Evolutionary conservation across 1,139 yeast species (phyloP), one percentile per base, ranked within the genome.

Genomic region (Blastobotrys petasosporus): DNA sequence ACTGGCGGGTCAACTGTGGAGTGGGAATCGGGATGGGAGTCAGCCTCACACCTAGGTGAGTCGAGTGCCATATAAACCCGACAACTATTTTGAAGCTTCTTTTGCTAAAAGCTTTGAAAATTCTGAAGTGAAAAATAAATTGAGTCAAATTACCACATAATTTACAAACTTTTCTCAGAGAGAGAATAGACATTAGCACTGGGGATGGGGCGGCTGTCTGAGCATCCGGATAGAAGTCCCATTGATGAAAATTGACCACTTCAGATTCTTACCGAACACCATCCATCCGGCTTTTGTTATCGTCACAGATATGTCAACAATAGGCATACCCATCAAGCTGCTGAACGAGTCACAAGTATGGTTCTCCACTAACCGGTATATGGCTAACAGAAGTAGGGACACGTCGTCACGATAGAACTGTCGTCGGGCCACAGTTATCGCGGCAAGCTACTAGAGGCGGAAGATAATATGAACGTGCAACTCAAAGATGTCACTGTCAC

Each of bases 381-480:
- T 8, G 35, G 33, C 34, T 35, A 29, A 41, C 17, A 12, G 17
- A 12, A n/a, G 11, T 77, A 82, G 71, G 97, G 97, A 39, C 98
- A 92, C 61, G 71, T 81, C 15, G 81, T 92, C 29, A 80, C 95
- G 1, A 67, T 90, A 25, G 98, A 92, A 64, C 75, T 92, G 46
- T 77, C 79, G 25, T 82, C 92, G 1, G 97, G 97, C 1, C 92
- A 85, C 56, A 78, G 85, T 0, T 90, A 90, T 62, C 75, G 95
- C 37, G 97, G 97, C 1, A 87, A 84, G 62, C 73, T 92, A 38
- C 66, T 84, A 10, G 94, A 85, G 59, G 71, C 74, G 13, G 92
- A 81, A 66, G 98, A 92, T 61, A 90, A 84, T 63, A 92, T 92
- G 98, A 92, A 92, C 62, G 79, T 90, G 23, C 94, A 92, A 52